These are phyloP conservation scores for Septoria linicola DNA, from an alignment of 2,329 filamentous ascomycete genomes.

Conservation along the genomic window DNA sequence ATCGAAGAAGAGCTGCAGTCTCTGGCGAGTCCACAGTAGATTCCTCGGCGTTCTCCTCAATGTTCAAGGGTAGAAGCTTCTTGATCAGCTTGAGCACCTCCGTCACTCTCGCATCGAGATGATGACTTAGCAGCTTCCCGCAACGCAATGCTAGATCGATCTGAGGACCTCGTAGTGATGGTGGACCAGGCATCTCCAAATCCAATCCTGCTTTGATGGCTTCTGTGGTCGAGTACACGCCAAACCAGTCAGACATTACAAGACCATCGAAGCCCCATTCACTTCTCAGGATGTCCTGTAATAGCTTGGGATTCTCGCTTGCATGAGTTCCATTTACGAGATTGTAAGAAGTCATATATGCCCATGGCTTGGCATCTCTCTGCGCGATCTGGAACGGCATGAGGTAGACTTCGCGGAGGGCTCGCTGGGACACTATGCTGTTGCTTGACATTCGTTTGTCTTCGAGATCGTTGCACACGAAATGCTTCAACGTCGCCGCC, in stretches of 20 bases:
- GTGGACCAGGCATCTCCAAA: constrained; percentile 85
- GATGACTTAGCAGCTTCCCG: constrained; percentile 32
- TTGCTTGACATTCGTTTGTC: constrained; percentile 65
- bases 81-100: constrained; percentile 62
- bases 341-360: constrained; percentile 73
- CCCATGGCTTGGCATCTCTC: constrained; percentile 65
- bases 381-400: constrained; percentile 72
- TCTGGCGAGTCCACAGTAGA: constrained; percentile 35
- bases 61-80: constrained; percentile 27
- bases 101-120: constrained; percentile 58
- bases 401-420: constrained; percentile 69
- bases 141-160: constrained; percentile 31
- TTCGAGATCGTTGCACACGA: constrained; percentile 72
- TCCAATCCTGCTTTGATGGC: constrained; percentile 74
- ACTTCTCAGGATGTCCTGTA: constrained; percentile 66
- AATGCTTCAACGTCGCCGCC: constrained; percentile 77
- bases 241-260: constrained; percentile 74
- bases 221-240: constrained; percentile 66
- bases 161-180: constrained; percentile 42
- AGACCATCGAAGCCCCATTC: constrained; percentile 64
- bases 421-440: constrained; percentile 62
- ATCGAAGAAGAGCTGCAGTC: constrained; percentile 34
- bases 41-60: constrained; percentile 35
- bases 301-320: constrained; percentile 62
- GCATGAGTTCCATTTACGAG: constrained; percentile 71